Conservation (phyloP, 208 protist genomes). For the Leishmania tropica region DNA sequence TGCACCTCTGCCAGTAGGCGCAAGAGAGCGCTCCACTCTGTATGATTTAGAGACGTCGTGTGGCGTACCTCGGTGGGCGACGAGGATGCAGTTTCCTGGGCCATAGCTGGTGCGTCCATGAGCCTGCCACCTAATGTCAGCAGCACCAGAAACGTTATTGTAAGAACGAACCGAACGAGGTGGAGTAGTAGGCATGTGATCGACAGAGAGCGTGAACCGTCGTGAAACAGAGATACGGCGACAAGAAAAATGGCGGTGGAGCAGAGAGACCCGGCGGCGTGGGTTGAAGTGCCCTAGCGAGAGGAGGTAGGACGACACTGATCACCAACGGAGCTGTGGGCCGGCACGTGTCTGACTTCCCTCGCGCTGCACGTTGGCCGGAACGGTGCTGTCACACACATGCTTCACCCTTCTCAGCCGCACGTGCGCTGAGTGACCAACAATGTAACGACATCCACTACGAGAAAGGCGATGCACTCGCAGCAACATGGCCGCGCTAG, state of each 20-base stretch:
- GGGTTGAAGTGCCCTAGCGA: background rate
- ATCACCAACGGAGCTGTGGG: background rate
- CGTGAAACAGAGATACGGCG: background rate
- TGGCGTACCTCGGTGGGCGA: background rate
- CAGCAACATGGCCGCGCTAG: background rate
- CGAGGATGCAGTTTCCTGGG: background rate
- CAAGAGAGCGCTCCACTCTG: background rate
- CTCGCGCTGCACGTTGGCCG: background rate
- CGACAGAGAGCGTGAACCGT: background rate
- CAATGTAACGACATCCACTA: background rate
- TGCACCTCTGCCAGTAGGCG: slow-evolving; percentile 1
- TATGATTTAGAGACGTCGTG: background rate
- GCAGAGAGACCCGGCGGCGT: background rate
- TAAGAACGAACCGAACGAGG: background rate
- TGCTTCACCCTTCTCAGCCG: background rate
- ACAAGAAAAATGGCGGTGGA: background rate
- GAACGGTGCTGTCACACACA: background rate
- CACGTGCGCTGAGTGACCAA: background rate
- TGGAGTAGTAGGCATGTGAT: background rate
- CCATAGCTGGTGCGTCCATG: background rate
- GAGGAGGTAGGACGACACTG: background rate
- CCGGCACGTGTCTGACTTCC: background rate
- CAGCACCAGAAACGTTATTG: background rate
- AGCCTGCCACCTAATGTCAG: background rate
- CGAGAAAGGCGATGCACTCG: background rate